Base-by-base conservation (phyloP, 345 rosid genomes). In the Luvunga scandens region DNA sequence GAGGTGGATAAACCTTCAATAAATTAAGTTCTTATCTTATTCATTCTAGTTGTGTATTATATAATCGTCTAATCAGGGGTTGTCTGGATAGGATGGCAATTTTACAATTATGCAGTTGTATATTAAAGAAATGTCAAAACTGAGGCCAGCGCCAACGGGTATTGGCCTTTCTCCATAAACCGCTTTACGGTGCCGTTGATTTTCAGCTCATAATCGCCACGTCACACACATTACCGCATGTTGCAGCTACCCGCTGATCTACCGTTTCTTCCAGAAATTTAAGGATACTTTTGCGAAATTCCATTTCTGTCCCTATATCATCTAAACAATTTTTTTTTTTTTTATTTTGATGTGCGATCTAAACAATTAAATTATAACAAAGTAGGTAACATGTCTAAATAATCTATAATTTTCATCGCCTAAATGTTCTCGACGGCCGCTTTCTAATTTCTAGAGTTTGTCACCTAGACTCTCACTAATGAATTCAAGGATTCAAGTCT, bases 101-200 rank as follows among this genome's bases (percentile, higher is more conserved):
- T 36, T 13, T 27, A 19, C 2, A 1, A 10, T 14, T 16, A 1
- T 6, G 9, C 48, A 70, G 12, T 25, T 28, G 55, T 71, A 34
- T 18, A 42, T 19, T 9, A 55, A 62, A 62, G 0, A 64, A 72
- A 45, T 45, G 18, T 16, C 1, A 45, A 45, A 72, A 72, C 6
- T 36, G 77, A 21, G 77, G 77, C 77, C 33, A n/a, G 72, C 59
- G 77, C 81, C 81, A 38, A 39, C 61, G 12, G 77, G 42, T 72
- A 72, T 64, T 18, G 30, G 9, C 30, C 4, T 10, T 6, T 14
- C 14, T 38, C 27, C 28, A 6, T 30, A 38, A 7, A 39, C 68
- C 10, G 57, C 27, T 61, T 19, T 33, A 14, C 34, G 0, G 8
- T 36, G 33, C 66, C 10, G 10, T 10, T 3, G 50, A 45, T 12